Conservation (phyloP, 2,329 filamentous ascomycete genomes). For the Alternaria viburni region DNA sequence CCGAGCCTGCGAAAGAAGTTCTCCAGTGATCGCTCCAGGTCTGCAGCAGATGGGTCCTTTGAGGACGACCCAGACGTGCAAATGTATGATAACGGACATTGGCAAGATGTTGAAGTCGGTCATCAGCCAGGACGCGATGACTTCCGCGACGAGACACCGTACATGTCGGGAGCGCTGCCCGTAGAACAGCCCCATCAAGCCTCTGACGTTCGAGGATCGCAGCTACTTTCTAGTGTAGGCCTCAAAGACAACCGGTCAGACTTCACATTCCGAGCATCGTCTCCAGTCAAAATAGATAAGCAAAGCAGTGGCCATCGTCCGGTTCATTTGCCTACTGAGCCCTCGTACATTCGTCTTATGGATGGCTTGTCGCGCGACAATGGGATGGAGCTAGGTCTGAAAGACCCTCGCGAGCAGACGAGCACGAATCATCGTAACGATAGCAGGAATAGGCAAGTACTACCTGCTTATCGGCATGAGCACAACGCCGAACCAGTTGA, state of each 20-base stretch:
- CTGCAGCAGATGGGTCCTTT: neutral
- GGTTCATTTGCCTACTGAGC: slow-evolving; percentile 24
- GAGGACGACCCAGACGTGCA: slow-evolving; percentile 9
- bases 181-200: slow-evolving; percentile 3
- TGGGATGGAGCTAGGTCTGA: slow-evolving; percentile 32
- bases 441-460: neutral
- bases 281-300: slow-evolving; percentile 16
- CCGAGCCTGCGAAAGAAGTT: slow-evolving; percentile 33
- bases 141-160: slow-evolving; percentile 11
- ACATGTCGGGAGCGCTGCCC: slow-evolving; percentile 38
- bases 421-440: neutral
- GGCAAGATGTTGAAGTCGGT: slow-evolving; percentile 4
- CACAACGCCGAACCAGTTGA: neutral
- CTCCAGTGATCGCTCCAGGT: slow-evolving; percentile 11
- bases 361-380: slow-evolving; percentile 33
- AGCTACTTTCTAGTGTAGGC: slow-evolving; percentile 3
- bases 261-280: slow-evolving; percentile 29
- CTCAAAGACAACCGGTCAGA: slow-evolving; percentile 9
- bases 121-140: slow-evolving; percentile 1
- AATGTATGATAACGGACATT: slow-evolving; percentile 21
- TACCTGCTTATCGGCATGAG: neutral
- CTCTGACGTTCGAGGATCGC: slow-evolving; percentile 4
- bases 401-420: slow-evolving; percentile 30
- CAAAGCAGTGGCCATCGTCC: neutral
- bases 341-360: slow-evolving; percentile 42